A percentile compares a stretch with the other conserved stretches of the same genome.
phyloP scores from a whole-genome alignment of 768 basidiomycete genomes.

The Gymnopilus dilepis region DNA sequence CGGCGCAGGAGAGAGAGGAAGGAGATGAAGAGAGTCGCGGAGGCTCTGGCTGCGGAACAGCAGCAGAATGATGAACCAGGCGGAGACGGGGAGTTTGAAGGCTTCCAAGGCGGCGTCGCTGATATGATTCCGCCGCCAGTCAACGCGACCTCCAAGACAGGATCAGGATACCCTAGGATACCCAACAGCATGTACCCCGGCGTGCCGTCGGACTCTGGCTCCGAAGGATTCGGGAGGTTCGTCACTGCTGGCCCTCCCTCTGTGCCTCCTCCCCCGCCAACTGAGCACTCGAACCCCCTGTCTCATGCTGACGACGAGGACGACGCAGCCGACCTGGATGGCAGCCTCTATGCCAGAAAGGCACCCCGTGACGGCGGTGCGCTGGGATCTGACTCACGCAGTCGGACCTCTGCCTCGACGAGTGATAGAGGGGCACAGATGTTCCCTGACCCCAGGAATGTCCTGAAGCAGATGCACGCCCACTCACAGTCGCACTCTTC shows the following conservation, averaged over 20 bases:
- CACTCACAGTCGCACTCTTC: slow-evolving; percentile 14
- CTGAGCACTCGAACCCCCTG: slow-evolving; percentile 7
- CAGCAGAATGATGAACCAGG: slow-evolving; percentile 28
- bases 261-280: slow-evolving; percentile 7
- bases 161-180: slow-evolving; percentile 24
- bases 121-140: slow-evolving; percentile 1
- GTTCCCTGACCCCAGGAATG: slow-evolving; percentile 18
- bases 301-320: slow-evolving; percentile 39
- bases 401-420: slow-evolving; percentile 60
- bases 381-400: slow-evolving; percentile 64
- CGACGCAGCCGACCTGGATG: slow-evolving; percentile 64
- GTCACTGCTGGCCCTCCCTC: slow-evolving; percentile 1
- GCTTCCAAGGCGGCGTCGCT: slow-evolving; percentile 62
- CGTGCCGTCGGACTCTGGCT: slow-evolving; percentile 22
- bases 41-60: slow-evolving; percentile 35
- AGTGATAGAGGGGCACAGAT: slow-evolving; percentile 26
- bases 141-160: not conserved
- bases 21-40: slow-evolving; percentile 46
- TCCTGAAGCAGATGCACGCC: slow-evolving; percentile 13
- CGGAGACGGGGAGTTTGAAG: slow-evolving; percentile 58
- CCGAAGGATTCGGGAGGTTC: slow-evolving; percentile 23
- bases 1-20: slow-evolving; percentile 50
- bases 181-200: slow-evolving; percentile 19
- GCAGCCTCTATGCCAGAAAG: slow-evolving; percentile 53
- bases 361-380: slow-evolving; percentile 30